Base-by-base conservation (phyloP, 805 yeast species). In the Ogataea neopini region DNA sequence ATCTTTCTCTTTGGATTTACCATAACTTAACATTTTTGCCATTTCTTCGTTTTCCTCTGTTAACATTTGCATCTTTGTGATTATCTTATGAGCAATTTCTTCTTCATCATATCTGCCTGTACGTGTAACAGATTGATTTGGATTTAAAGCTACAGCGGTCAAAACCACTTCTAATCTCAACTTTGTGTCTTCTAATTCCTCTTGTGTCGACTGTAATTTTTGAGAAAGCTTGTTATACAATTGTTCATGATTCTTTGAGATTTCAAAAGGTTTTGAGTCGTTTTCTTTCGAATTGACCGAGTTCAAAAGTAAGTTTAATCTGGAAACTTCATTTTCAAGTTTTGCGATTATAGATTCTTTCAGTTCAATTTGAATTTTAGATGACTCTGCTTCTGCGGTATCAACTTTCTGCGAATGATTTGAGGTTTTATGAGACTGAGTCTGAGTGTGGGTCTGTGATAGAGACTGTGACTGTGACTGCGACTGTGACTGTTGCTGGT, bases 21-120 rank as follows among this genome's bases (percentile, higher is more conserved):
- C 88, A 64, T 75, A 83, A 53, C 90, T 81, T 9, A 87, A 64
- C 83, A 86, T 80, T 56, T 79, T 79, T 51, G 83, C 75, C 67
- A 88, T 73, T 52, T 76, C 81, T 48, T 81, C 83, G 61, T 88
- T 88, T 60, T 88, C 96, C 39, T 75, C 76, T 15, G 79, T 79
- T 49, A 88, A 67, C 48, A 75, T 69, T 45, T 79, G 78, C 53
- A 88, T 57, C 56, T 86, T 80, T 34, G 75, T 74, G 33, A 88
- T 71, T 49, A 87, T 79, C 57, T 83, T 83, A 60, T 88, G 94
- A 11, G 91, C 81, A 40, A 86, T 67, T 46, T 86, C 90, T 57
- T 86, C 82, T 43, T 80, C 84, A 58, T 88, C 95, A 61, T 79
- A 84, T 48, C 84, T 71, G 2, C 89, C 90, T 47, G 72, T 66